These are phyloP conservation scores for Fusarium pseudograminearum DNA, from an alignment of 2,329 filamentous ascomycete genomes.

Conservation along the genomic window DNA sequence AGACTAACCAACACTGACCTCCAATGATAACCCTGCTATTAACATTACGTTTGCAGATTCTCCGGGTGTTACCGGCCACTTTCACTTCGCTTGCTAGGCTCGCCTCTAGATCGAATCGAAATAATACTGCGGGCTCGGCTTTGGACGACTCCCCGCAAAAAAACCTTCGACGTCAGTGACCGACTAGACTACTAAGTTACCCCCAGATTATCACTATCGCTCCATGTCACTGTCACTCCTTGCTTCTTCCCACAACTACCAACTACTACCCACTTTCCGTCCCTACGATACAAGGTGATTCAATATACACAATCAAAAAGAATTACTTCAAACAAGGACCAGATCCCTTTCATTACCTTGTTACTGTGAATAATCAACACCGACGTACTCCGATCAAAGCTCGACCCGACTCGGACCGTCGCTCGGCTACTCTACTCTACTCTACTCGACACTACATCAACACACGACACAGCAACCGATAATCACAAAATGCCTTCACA, in stretches of 20 bases:
- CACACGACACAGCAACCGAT: not conserved
- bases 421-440: constrained; percentile 13
- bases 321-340: not conserved
- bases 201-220: constrained; percentile 26
- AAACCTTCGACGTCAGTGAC: constrained; percentile 44
- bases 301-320: not conserved
- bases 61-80: constrained; percentile 45
- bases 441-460: not conserved
- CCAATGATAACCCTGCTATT: constrained; percentile 54
- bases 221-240: constrained; percentile 11
- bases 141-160: constrained; percentile 20
- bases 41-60: constrained; percentile 34
- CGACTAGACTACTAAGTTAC: constrained; percentile 4
- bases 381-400: not conserved
- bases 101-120: not conserved
- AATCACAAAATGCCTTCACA: constrained; percentile 61
- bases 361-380: constrained; percentile 4
- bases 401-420: constrained; percentile 26
- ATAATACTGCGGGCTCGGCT: not conserved
- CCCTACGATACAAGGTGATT: constrained; percentile 8
- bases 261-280: constrained; percentile 3
- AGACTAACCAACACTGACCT: constrained; percentile 36
- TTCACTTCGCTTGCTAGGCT: not conserved
- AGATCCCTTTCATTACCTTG: constrained; percentile 7
- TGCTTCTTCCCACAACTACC: constrained; percentile 1